phyloP scores from a whole-genome alignment of 176 grass and related monocot genomes.

The Ensete ventricosum region DNA sequence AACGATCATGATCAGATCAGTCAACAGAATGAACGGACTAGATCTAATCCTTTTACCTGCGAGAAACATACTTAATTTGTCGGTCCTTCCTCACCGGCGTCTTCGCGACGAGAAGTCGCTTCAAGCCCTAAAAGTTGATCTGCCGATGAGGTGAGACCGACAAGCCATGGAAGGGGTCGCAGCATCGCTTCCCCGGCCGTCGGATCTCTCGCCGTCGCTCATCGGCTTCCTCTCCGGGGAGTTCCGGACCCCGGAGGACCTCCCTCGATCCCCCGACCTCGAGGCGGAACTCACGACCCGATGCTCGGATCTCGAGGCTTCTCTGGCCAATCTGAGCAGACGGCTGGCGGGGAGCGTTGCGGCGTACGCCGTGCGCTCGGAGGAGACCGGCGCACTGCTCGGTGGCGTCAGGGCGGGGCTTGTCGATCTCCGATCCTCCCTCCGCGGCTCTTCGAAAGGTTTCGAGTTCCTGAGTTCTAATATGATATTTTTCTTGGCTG shows the following conservation, averaged over 20 bases:
- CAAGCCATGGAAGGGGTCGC: conserved; percentile 16
- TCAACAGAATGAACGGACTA: neutral
- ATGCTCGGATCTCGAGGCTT: conserved; percentile 59
- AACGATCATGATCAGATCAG: neutral
- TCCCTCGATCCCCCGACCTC: conserved; percentile 39
- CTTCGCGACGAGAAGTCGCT: neutral
- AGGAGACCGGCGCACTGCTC: conserved; percentile 26
- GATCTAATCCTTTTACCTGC: neutral
- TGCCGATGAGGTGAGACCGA: neutral
- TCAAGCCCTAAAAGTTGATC: neutral
- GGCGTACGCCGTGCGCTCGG: conserved; percentile 30
- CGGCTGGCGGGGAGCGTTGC: conserved; percentile 21
- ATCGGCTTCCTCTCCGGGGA: conserved; percentile 39
- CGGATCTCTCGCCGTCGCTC: conserved; percentile 21
- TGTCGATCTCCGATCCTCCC: conserved; percentile 26
- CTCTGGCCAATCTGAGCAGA: conserved; percentile 28
- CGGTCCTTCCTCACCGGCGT: neutral
- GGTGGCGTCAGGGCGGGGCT: conserved; percentile 34
- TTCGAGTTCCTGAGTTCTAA: neutral
- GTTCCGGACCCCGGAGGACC: conserved; percentile 44
- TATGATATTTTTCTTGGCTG: neutral
- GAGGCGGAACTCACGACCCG: conserved; percentile 44
- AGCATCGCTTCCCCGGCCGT: conserved; percentile 6
- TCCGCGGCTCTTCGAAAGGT: conserved; percentile 23
- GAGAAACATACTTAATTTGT: neutral